Evolutionary conservation across 352 stramenopile species (phyloP), one percentile per base, ranked within the genome.

Genomic region (Pythium biforme): DNA sequence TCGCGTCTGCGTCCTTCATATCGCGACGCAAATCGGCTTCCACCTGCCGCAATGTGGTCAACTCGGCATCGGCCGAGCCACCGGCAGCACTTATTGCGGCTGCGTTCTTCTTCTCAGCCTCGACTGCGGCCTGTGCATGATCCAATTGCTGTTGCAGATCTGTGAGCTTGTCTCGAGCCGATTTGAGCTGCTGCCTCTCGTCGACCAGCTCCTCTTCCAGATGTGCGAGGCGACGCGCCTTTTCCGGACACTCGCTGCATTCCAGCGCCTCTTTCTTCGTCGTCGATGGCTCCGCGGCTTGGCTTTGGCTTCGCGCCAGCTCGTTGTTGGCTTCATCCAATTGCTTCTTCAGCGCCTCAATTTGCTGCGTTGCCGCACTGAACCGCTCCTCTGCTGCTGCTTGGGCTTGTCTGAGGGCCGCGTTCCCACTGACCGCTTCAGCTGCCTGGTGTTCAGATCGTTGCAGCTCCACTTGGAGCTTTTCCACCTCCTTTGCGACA

Each of bases 401-500:
- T 22, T 47, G 50, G 0, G 50, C 50, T 22, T 47, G 31, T 2
- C 33, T 31, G 15, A 59, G 43, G 6, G 19, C 15, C 9, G 59
- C 58, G 58, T 31, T 27, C 15, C 58, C 40, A 15, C 25, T 50
- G 33, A 10, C 23, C 7, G 25, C 2, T 22, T 52, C 58, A 1
- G 40, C 26, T 10, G 51, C 39, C 15, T 17, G 15, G 14, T 27
- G 47, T 26, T 65, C 55, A 29, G 55, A 40, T 29, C 34, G 58
- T 5, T 59, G 40, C 10, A 72, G 17, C 40, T 70, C 53, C 22
- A 19, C 19, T 7, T 60, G 62, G 22, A 72, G 53, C 25, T 51
- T 59, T n/a, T 72, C 63, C 9, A 62, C 22, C 12, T 69, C 59
- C 26, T 15, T 50, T 5, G 61, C 40, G 12, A 69, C 52, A 17